Percentiles rank a stretch among this genome's conserved stretches.
Conservation (phyloP, 768 basidiomycete genomes). For the Russula compacta region DNA sequence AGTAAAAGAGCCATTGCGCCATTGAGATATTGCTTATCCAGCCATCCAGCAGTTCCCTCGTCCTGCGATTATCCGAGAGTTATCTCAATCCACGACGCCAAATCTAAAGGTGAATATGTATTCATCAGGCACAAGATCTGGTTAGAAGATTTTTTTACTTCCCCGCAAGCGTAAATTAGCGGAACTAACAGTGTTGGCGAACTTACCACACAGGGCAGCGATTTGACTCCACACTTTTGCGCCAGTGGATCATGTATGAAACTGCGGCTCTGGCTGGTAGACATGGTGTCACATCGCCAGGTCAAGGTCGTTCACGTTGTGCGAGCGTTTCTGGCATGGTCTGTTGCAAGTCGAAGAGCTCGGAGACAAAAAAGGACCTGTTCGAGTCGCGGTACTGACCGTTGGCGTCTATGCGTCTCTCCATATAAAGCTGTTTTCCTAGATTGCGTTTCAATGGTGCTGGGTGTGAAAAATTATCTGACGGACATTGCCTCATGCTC, state of each 20-base stretch:
- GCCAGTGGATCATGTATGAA: not conserved
- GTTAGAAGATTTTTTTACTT: not conserved
- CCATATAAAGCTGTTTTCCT: constrained; percentile 4
- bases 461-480: constrained; percentile 18
- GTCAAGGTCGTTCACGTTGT: not conserved
- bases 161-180: constrained; percentile 2
- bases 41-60: not conserved
- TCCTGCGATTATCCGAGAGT: not conserved
- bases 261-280: not conserved
- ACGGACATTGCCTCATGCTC: constrained; percentile 7
- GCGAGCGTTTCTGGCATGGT: not conserved
- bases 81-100: not conserved
- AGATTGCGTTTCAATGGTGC: constrained; percentile 12
- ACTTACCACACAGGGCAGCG: not conserved
- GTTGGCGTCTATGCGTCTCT: constrained; percentile 13
- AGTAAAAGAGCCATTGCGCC: not conserved
- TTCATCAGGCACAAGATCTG: constrained; percentile 1
- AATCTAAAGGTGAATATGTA: not conserved
- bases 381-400: not conserved
- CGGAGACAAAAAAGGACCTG: not conserved
- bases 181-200: not conserved
- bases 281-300: not conserved
- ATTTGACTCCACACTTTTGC: not conserved
- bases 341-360: not conserved
- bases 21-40: not conserved